A percentile compares a stretch with the other conserved stretches of the same genome.
These are phyloP conservation scores for Sarocladium oryzae DNA, from an alignment of 2,329 filamentous ascomycete species.

Conservation along the genomic window DNA sequence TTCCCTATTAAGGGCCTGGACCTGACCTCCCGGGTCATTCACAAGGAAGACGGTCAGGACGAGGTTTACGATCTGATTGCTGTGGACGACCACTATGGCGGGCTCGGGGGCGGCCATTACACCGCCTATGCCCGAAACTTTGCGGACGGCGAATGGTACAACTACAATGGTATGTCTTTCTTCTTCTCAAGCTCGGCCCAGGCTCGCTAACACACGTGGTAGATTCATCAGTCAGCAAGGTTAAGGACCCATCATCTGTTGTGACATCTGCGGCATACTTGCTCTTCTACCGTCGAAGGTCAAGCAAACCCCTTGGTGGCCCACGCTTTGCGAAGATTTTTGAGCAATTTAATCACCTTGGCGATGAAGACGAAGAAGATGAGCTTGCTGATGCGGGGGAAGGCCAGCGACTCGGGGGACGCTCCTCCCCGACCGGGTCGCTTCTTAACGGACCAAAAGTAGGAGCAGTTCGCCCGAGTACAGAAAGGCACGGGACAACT, in stretches of 20 bases:
- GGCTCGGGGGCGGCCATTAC: conserved; percentile 91
- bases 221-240: conserved; percentile 70
- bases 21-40: conserved; percentile 69
- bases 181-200: not conserved
- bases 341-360: conserved; percentile 50
- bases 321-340: conserved; percentile 66
- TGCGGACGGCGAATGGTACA: conserved; percentile 83
- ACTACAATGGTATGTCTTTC: conserved; percentile 75
- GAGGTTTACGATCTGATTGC: conserved; percentile 90
- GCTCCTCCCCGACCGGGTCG: conserved; percentile 46
- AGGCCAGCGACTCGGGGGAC: conserved; percentile 75
- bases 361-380: conserved; percentile 39
- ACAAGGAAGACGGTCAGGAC: conserved; percentile 73
- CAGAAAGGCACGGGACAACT: conserved; percentile 36
- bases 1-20: conserved; percentile 88
- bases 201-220: conserved; percentile 31
- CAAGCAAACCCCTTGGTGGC: conserved; percentile 70
- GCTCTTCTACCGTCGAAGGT: conserved; percentile 89
- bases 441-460: not conserved
- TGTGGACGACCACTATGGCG: conserved; percentile 93
- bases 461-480: not conserved
- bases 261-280: conserved; percentile 80
- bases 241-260: conserved; percentile 53
- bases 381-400: conserved; percentile 59
- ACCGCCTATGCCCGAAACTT: conserved; percentile 94